Base-by-base conservation (phyloP, 2,329 filamentous ascomycete species). In the Diaporthe ilicicola region DNA sequence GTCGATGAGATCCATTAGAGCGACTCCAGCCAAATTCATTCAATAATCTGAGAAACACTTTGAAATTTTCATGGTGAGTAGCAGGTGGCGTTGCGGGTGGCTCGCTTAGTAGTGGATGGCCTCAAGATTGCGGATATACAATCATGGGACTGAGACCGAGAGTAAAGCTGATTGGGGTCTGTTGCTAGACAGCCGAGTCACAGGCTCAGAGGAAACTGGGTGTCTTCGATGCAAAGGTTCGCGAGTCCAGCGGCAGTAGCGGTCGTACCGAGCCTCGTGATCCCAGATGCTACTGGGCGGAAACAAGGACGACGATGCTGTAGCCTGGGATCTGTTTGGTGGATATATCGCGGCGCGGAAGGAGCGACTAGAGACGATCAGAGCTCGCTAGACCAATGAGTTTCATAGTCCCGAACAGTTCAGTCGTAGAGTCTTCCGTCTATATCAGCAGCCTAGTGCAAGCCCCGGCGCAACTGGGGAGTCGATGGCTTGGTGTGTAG, bases 1-100 rank as follows among this genome's bases (percentile, higher is more conserved):
- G 48, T 73, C 69, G 54, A 73, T 65, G 15, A 67, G 53, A 65
- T 70, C 67, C 61, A 72, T 62, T 53, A 19, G 17, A 32, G 42
- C 59, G 7, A 12, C 42, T 37, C 27, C 27, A 24, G 42, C 29
- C 42, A 62, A 29, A 37, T 34, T 48, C 27, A 19, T 34, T 62
- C 59, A 62, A 7, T 22, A 34, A 5, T 22, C 48, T 4, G 29
- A 62, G 42, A 19, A 48, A 34, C 19, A 17, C 10, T 42, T 15
- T 19, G n/a, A 37, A 34, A 15, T 48, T 39, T n/a, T 22, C 59
- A 62, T 62, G 42, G 42, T 19, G 19, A 29, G 42, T 29, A 19
- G 42, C 27, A 24, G 27, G 5, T 34, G 13, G 27, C 9, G 13
- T 48, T 34, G 22, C 15, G 59, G 22, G 8, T 17, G 19, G 59